Evolutionary conservation across 139 green algal genomes (phyloP), one percentile per base, ranked within the genome.

Genomic region (Marvania coccoides): DNA sequence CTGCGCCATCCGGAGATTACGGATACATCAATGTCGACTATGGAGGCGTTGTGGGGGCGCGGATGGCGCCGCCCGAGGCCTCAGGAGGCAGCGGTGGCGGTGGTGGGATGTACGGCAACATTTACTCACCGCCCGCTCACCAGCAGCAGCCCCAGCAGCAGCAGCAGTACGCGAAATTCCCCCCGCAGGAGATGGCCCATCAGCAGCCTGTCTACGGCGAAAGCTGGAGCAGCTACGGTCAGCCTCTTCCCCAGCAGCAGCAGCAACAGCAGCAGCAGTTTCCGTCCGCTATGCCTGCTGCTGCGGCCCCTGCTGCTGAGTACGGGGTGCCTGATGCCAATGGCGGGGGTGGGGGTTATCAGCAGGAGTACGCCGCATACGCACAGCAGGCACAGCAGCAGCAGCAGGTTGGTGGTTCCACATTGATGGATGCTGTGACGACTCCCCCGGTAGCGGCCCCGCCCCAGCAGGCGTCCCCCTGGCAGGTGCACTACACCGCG

Each of bases 401-500:
- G 19, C 54, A 65, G 12, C 30, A 56, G 6, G 37, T 45, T 35
- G 30, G 56, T 34, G 26, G n/a, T 33, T 23, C 53, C 26, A 64
- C 61, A 2, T 29, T 74, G 8, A 58, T 74, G 55, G 71, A 74
- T 30, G 48, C 66, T 14, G 61, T 62, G 7, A 76, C 69, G 0
- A 29, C 61, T 2, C 61, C 61, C 1, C 58, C 36, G 58, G 58
- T 34, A 54, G 9, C 42, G 48, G n/a, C 68, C 0, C 58, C 59
- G 33, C 68, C 68, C 28, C 6, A 59, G 45, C 35, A 31, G 1
- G 28, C 58, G 10, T 56, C 51, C 7, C 40, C 39, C 8, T 96
- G 89, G 89, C 79, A 92, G 65, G 74, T 87, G 37, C 83, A 86
- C 62, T 83, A 89, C 61, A 89, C 88, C 23, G 61, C 79, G 2